Conservation (phyloP, 352 stramenopile species). For the Blastocystis sp. region DNA sequence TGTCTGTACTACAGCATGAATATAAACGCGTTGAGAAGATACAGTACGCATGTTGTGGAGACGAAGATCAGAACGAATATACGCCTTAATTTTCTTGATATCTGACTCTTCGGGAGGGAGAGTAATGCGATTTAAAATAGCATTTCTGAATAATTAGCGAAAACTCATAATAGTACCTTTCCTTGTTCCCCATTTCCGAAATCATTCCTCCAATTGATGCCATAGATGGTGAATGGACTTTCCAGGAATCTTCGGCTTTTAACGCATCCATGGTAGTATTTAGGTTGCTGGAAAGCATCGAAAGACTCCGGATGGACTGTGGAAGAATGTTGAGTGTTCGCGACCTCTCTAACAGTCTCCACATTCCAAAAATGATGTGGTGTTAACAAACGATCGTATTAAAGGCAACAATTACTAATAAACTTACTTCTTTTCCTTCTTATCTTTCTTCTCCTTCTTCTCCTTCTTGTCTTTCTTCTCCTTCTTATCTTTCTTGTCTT, state of each 20-base stretch:
- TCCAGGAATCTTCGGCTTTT: neutral
- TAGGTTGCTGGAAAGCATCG: neutral
- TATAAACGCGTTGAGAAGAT: neutral
- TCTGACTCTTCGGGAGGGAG: neutral
- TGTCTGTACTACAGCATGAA: slow-evolving; percentile 7
- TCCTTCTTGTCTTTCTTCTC: slow-evolving; percentile 63
- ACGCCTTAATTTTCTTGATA: slow-evolving; percentile 18
- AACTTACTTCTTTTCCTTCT: neutral
- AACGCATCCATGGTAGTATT: neutral
- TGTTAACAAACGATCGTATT: neutral
- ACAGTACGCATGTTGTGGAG: slow-evolving; percentile 41
- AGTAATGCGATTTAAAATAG: slow-evolving; percentile 26
- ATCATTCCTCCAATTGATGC: neutral
- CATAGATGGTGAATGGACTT: neutral
- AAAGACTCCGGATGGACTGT: neutral
- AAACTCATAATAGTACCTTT: neutral
- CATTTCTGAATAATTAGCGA: neutral
- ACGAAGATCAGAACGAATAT: neutral
- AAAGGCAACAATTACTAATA: neutral
- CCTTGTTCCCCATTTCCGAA: slow-evolving; percentile 23
- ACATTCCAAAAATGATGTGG: neutral
- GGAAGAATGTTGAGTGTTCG: neutral
- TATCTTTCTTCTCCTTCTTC: neutral
- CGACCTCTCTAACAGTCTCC: neutral
- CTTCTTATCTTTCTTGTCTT: slow-evolving; percentile 67